These are phyloP conservation scores for Phytopythium oedochilum DNA, from an alignment of 352 stramenopile genomes.

Conservation along the genomic window DNA sequence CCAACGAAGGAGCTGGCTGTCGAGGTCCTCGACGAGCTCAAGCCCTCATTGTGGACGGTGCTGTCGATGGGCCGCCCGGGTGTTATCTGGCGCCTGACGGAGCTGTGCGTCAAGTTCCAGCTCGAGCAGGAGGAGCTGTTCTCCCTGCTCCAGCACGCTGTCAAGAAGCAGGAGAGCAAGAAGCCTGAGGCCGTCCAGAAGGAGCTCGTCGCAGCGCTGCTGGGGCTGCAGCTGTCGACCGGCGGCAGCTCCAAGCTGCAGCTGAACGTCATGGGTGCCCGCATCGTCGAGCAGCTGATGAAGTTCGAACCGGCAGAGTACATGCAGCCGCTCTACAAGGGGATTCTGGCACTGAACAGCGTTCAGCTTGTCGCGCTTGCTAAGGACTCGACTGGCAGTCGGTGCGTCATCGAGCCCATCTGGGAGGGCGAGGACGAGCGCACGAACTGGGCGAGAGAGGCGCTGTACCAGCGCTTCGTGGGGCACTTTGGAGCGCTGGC, in stretches of 20 bases:
- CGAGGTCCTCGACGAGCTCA: conserved; percentile 55
- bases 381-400: conserved; percentile 75
- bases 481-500: conserved; percentile 66
- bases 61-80: conserved; percentile 63
- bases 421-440: conserved; percentile 61
- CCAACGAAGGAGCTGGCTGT: conserved; percentile 30
- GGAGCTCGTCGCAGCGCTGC: conserved; percentile 57
- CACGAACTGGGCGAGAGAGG: conserved; percentile 54
- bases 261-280: conserved; percentile 74
- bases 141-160: conserved; percentile 40
- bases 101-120: conserved; percentile 66
- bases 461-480: conserved; percentile 63
- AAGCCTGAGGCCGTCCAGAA: conserved; percentile 67
- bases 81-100: conserved; percentile 73
- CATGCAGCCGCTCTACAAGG: conserved; percentile 48
- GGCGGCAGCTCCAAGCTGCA: conserved; percentile 49
- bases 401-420: conserved; percentile 72
- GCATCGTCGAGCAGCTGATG: conserved; percentile 67
- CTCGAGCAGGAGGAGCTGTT: conserved; percentile 51
- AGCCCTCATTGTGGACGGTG: conserved; percentile 59
- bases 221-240: conserved; percentile 65
- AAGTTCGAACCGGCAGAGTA: conserved; percentile 51
- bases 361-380: conserved; percentile 68
- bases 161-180: conserved; percentile 76
- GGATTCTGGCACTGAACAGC: conserved; percentile 58